Evolutionary conservation across 2,329 filamentous ascomycete genomes (phyloP).

Genomic region (Delphinella strobiligena): DNA sequence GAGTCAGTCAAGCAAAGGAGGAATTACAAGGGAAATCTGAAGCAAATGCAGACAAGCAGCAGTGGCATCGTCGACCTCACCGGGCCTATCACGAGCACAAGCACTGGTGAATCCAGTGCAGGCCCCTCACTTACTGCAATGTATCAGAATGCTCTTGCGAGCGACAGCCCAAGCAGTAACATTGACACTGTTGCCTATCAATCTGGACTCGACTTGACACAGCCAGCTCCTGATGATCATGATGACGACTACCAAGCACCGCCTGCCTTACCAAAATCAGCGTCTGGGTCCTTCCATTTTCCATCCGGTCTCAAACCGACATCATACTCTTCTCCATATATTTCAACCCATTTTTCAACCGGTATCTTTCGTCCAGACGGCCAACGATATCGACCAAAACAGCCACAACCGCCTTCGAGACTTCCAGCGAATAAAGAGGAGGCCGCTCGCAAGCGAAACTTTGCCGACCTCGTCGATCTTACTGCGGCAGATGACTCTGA

Average conservation of each 20-base stretch:
- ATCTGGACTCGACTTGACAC: no score
- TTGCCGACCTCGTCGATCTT: conserved; percentile 43
- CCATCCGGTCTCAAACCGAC: no score
- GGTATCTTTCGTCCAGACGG: not conserved
- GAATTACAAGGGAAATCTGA: no score
- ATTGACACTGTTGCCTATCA: conserved; percentile 6
- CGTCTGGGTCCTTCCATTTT: no score
- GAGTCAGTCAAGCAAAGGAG: not conserved
- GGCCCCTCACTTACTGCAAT: not conserved
- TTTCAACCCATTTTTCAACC: conserved; percentile 4
- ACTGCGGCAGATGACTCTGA: conserved; percentile 28
- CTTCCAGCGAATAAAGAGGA: conserved; percentile 39
- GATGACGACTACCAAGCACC: no score
- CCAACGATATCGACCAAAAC: conserved; percentile 1
- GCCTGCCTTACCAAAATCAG: no score
- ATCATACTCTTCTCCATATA: not conserved
- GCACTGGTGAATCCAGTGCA: not conserved
- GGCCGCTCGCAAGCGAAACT: conserved; percentile 42
- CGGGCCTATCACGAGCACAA: not conserved
- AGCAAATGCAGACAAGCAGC: not conserved
- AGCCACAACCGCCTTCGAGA: conserved; percentile 14
- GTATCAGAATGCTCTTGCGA: not conserved
- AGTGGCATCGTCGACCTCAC: not conserved
- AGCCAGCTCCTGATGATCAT: no score
- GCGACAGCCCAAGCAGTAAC: not conserved